Evolutionary conservation across 164 flowering plant genomes (phyloP), one percentile per base, ranked within the genome.

Genomic region (Aristolochia californica): DNA sequence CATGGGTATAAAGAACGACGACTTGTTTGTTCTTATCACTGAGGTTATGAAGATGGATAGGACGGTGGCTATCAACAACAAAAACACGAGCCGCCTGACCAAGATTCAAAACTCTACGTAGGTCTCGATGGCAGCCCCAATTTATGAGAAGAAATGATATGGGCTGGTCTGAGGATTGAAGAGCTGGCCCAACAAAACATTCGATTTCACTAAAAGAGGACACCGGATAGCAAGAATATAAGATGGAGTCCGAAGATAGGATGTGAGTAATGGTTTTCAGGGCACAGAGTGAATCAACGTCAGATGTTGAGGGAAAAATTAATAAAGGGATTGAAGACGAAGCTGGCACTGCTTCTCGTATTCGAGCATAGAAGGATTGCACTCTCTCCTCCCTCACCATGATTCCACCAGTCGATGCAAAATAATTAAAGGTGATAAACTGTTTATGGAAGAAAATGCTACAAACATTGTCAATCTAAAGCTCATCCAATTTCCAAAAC

Each of bases 91-190:
- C 86, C 0, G 48, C 49, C 13, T 82, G 77, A 0, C 87, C 88
- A 7, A 88, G 65, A 44, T 69, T 68, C 43, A 91, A 70, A 55
- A 78, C 58, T 64, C 58, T 66, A 45, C 77, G 67, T 51, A 91
- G 66, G 60, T 88, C 95, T n/a, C 91, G 70, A 55, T 91, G 96
- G 51, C 87, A 87, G 1, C 98, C 98, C 98, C 97, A 91, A 65
- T 88, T 91, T 0, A 91, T 78, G 53, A 91, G 62, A 38, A 91
- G 75, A 16, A 91, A 64, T 0, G 96, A 73, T 22, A 91, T 47
- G 8, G 84, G 78, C 18, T 74, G 58, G 53, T 73, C 75, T 0
- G 81, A 58, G 0, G 72, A 64, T 13, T 66, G 52, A 60, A 82
- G 70, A 58, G 55, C 53, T 8, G 83, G 62, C 7, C 83, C 87